phyloP scores from a whole-genome alignment of 1,139 yeast genomes.

The Pichia terricola region DNA sequence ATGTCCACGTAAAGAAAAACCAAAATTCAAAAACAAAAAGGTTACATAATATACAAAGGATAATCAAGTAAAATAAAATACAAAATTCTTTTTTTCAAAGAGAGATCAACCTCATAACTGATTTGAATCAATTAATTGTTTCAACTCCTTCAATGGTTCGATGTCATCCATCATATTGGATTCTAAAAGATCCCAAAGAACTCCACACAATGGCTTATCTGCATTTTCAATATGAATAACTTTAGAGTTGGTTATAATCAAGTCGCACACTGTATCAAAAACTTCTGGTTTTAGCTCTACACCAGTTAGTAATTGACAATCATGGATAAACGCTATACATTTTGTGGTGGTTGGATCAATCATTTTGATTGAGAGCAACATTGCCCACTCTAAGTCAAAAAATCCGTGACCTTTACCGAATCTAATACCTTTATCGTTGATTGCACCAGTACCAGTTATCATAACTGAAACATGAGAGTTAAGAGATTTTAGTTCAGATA shows the following conservation, averaged over 20 bases:
- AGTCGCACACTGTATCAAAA: slow-evolving; percentile 24
- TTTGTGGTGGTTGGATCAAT: slow-evolving; percentile 13
- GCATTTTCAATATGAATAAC: slow-evolving; percentile 12
- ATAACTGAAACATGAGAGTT: slow-evolving; percentile 13
- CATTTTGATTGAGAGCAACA: slow-evolving; percentile 20
- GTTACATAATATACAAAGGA: no score
- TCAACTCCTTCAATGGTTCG: slow-evolving; percentile 21
- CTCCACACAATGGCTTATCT: slow-evolving; percentile 21
- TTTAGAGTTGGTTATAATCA: slow-evolving; percentile 19
- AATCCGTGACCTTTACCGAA: slow-evolving; percentile 25
- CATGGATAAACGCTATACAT: slow-evolving; percentile 24
- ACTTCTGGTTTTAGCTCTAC: slow-evolving; percentile 20
- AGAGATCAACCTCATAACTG: not conserved
- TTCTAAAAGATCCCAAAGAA: slow-evolving; percentile 21
- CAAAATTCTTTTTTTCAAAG: not conserved
- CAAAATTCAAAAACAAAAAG: no score
- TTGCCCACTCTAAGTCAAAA: slow-evolving; percentile 25
- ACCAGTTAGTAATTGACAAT: slow-evolving; percentile 20
- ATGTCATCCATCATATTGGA: slow-evolving; percentile 21
- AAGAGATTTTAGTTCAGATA: slow-evolving; percentile 9
- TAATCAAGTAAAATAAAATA: no score
- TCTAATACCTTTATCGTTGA: slow-evolving; percentile 21
- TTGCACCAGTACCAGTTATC: slow-evolving; percentile 25
- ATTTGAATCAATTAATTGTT: not conserved
- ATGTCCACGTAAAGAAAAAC: no score